phyloP scores from a whole-genome alignment of 129 eudicot species.

The Flaveria bidentis region DNA sequence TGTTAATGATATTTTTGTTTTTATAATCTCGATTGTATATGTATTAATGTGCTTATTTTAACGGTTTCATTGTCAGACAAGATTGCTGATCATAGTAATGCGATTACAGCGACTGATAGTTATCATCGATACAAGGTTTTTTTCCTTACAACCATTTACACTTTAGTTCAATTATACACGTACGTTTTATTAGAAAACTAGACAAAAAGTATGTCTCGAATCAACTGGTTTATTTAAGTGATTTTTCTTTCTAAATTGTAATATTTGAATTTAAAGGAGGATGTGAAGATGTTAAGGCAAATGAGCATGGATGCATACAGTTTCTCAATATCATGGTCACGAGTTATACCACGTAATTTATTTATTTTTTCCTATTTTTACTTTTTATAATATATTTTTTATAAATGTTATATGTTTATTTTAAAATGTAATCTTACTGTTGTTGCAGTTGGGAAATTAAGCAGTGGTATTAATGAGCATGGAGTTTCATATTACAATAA shows the following conservation, averaged over 20 bases:
- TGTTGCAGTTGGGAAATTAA: conserved; percentile 52
- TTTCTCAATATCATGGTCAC: conserved; percentile 57
- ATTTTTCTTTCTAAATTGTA: conserved; percentile 4
- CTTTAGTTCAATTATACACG: background rate
- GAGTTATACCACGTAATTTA: conserved; percentile 46
- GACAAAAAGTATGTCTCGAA: background rate
- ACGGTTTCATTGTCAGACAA: conserved; percentile 28
- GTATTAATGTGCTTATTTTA: background rate
- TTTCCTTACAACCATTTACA: background rate
- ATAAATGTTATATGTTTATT: background rate
- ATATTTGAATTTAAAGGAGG: conserved; percentile 36
- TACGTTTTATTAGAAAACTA: background rate
- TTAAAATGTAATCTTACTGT: background rate
- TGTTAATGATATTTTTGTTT: background rate
- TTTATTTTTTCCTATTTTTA: background rate
- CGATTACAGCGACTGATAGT: conserved; percentile 42
- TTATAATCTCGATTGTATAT: background rate
- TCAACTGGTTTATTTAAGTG: background rate
- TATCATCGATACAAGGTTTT: conserved; percentile 56
- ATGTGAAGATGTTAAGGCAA: conserved; percentile 41
- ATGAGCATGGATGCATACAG: conserved; percentile 54
- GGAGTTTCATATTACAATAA: conserved; percentile 62
- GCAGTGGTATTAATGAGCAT: conserved; percentile 53
- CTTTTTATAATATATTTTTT: background rate
- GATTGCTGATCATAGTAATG: conserved; percentile 44